Base-by-base conservation (phyloP, 805 yeast species). In the Wickerhamomyces bovis region DNA sequence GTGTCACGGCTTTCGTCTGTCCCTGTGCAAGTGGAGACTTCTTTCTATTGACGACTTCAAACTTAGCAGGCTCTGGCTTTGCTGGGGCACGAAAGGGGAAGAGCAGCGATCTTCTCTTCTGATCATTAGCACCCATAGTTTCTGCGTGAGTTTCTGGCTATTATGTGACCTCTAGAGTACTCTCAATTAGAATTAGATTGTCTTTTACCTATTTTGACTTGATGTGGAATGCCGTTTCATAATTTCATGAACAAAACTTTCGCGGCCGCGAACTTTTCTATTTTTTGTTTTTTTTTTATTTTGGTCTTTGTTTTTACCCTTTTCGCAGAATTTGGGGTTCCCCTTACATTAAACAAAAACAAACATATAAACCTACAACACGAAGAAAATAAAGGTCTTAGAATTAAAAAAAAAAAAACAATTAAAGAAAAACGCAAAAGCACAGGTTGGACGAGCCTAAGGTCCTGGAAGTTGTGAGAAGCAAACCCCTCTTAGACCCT, bases 41-140 rank as follows among this genome's bases (percentile, higher is more conserved):
- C 52, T 57, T 59, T 23, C 63, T 44, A 45, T 57, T 59, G 21
- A 57, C 51, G 3, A 58, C 63, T 23, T 59, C 63, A 20, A 57
- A 56, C 48, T 57, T 58, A 6, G 53, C 55, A 8, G 45, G 48
- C 41, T 55, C 53, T 40, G 45, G 42, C 49, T 51, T 48, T 18
- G 49, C 46, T 3, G 48, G 4, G 12, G 36, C 18, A 6, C 51
- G 46, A 45, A 60, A 56, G 23, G 60, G 59, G 31, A 57, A 56
- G 6, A 60, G 47, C 33, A 58, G 18, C 12, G 64, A 60, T 4
- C 58, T 47, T 38, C 64, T 48, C 48, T 58, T 59, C 8, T 47
- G 25, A 8, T 39, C 41, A 16, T 16, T 22, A 20, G 41, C 31
- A 4, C 36, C 36, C 36, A 33, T 33, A 2, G 20, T 33, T n/a